Evolutionary conservation across 1,139 yeast species (phyloP), one percentile per base, ranked within the genome.

Genomic region (Pichia sp.): DNA sequence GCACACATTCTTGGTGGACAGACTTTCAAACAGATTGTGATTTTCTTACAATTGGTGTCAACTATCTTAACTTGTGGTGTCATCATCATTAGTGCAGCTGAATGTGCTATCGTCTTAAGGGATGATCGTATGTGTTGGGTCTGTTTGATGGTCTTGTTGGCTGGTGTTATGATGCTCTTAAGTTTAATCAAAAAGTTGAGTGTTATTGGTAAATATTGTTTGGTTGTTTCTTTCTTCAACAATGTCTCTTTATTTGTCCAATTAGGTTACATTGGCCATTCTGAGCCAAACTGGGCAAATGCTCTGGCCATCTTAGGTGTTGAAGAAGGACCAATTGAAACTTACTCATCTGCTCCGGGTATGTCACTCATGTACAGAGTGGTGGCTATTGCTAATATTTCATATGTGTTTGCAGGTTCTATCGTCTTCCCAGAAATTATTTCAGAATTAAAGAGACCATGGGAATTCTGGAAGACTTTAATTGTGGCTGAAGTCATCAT

Each of bases 341-440:
- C 53, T 9, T 45, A 27, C 30, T 51, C 44, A 15, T 32, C 53
- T 24, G 38, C 51, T 5, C 51, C 54, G 3, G 42, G 55, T 11
- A 57, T 55, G 17, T 54, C 55, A 36, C 62, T 63, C 47, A 50
- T 58, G 39, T 53, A 53, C 48, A 70, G 63, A 53, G 62, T 68
- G 40, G 59, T 58, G 39, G 75, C 71, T 32, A 58, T 69, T 48
- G 67, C 71, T 61, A 72, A 72, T 56, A 65, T 72, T 50, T 74
- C 73, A 19, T 73, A 68, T 54, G 70, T 76, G 2, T 73, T 70
- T 62, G 77, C 76, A 32, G 77, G 77, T 51, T 73, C 77, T n/a
- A 65, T 72, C 53, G 69, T 72, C 45, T 73, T 71, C 58, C 67
- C 70, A 15, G 76, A 73, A 53, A 65, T 73, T 46, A 63, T 73